Conservation (phyloP, 768 basidiomycete genomes). For the Termitomyces sp. region DNA sequence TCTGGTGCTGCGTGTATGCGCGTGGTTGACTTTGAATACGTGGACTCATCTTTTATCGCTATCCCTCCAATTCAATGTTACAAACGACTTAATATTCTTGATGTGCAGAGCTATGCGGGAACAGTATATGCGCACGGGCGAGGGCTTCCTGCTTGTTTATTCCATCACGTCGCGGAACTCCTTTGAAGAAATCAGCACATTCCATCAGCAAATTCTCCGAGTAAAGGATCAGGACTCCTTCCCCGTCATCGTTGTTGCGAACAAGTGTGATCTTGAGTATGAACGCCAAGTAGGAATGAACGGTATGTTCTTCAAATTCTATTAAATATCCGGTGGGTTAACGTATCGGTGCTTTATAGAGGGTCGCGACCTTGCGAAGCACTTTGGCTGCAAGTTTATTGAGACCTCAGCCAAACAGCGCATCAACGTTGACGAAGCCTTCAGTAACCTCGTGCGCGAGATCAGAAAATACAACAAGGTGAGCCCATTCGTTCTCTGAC, state of each 20-base stretch:
- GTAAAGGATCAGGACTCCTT: conserved; percentile 96
- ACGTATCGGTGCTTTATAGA: conserved; percentile 42
- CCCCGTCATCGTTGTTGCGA: conserved; percentile 96
- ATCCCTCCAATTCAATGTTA: not conserved
- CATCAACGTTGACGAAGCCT: conserved; percentile 96
- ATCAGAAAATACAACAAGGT: conserved; percentile 95
- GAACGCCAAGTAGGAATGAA: conserved; percentile 96
- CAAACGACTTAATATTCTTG: conserved; percentile 1
- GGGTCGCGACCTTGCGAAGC: conserved; percentile 95
- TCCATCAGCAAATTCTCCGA: conserved; percentile 93
- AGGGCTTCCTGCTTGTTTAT: conserved; percentile 97
- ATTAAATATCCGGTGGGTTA: not conserved
- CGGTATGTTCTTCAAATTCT: conserved; percentile 38
- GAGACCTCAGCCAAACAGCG: conserved; percentile 96
- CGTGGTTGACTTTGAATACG: not conserved
- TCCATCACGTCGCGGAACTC: conserved; percentile 97
- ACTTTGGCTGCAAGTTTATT: conserved; percentile 91
- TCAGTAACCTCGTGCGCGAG: conserved; percentile 88
- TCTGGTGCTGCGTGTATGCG: not conserved
- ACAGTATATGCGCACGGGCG: conserved; percentile 98
- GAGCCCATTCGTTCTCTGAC: conserved; percentile 8
- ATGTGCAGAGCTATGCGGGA: conserved; percentile 88
- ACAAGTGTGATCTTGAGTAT: conserved; percentile 94
- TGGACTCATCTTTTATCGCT: not conserved
- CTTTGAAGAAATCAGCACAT: conserved; percentile 94